These are phyloP conservation scores for Yamadazyma pseudoaaseri DNA, from an alignment of 1,139 yeast species.

Conservation along the genomic window DNA sequence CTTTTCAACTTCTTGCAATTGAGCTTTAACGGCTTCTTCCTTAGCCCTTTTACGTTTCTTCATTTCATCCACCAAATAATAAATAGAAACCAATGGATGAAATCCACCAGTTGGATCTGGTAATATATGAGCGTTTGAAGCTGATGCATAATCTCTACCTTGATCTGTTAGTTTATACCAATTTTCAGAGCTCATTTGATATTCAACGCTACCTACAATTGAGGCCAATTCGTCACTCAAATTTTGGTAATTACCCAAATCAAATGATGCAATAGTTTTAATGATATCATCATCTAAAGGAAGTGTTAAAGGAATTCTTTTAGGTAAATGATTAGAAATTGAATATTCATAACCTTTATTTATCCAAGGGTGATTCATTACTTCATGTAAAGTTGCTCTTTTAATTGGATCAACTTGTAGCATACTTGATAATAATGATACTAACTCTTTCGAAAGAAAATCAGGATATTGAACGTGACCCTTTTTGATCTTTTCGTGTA, in stretches of 20 bases:
- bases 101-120: slow-evolving; percentile 87
- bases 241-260: slow-evolving; percentile 68
- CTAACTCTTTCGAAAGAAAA: slow-evolving; percentile 77
- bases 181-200: slow-evolving; percentile 60
- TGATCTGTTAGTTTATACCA: slow-evolving; percentile 56
- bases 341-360: slow-evolving; percentile 78
- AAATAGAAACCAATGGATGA: slow-evolving; percentile 86
- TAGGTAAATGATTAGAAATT: slow-evolving; percentile 72
- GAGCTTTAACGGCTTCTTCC: slow-evolving; percentile 40
- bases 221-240: slow-evolving; percentile 56
- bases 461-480: slow-evolving; percentile 93
- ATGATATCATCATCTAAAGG: slow-evolving; percentile 75
- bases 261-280: slow-evolving; percentile 74
- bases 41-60: slow-evolving; percentile 64
- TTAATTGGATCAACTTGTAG: slow-evolving; percentile 83
- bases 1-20: slow-evolving; percentile 23
- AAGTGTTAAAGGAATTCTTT: slow-evolving; percentile 66
- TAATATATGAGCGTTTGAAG: slow-evolving; percentile 37
- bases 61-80: slow-evolving; percentile 85
- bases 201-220: slow-evolving; percentile 65
- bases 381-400: slow-evolving; percentile 79
- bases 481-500: slow-evolving; percentile 91
- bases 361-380: slow-evolving; percentile 94
- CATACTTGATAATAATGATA: slow-evolving; percentile 84
- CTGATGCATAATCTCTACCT: slow-evolving; percentile 43